Evolutionary conservation across 2,329 filamentous ascomycete genomes (phyloP).

Genomic region (Stagonosporopsis vannaccii): DNA sequence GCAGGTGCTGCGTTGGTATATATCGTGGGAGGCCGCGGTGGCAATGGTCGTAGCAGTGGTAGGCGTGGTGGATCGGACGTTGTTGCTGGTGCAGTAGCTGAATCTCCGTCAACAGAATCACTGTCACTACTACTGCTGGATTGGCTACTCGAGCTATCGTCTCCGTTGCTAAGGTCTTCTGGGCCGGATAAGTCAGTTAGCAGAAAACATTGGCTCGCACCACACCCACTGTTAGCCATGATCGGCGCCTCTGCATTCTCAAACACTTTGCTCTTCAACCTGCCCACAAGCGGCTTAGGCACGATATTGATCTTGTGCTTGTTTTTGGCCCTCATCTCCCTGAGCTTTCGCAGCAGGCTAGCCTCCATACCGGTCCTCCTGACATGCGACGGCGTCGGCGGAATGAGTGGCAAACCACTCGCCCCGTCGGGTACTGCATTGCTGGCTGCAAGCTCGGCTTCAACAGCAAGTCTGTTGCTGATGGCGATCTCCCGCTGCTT

Average conservation of each 20-base stretch:
- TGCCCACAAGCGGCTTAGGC: slow-evolving; percentile 26
- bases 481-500: slow-evolving; percentile 41
- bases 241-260: slow-evolving; percentile 9
- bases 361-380: slow-evolving; percentile 14
- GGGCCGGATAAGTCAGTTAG: neutral
- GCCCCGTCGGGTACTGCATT: slow-evolving; percentile 12
- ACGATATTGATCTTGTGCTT: slow-evolving; percentile 26
- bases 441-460: slow-evolving; percentile 31
- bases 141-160: neutral
- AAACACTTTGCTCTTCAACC: slow-evolving; percentile 32
- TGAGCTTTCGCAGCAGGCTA: slow-evolving; percentile 19
- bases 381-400: slow-evolving; percentile 24
- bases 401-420: slow-evolving; percentile 36
- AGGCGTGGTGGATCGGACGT: neutral
- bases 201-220: too few species aligned
- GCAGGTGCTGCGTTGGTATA: neutral
- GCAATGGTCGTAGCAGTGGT: slow-evolving; percentile 1
- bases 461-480: slow-evolving; percentile 33
- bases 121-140: slow-evolving; percentile 5
- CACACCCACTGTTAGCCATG: neutral
- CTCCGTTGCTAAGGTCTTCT: neutral
- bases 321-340: neutral
- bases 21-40: neutral
- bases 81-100: neutral
- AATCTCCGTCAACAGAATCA: neutral